Evolutionary conservation across 1,139 yeast genomes (phyloP), one percentile per base, ranked within the genome.

Genomic region (Kurtzmaniella quercitrusa): DNA sequence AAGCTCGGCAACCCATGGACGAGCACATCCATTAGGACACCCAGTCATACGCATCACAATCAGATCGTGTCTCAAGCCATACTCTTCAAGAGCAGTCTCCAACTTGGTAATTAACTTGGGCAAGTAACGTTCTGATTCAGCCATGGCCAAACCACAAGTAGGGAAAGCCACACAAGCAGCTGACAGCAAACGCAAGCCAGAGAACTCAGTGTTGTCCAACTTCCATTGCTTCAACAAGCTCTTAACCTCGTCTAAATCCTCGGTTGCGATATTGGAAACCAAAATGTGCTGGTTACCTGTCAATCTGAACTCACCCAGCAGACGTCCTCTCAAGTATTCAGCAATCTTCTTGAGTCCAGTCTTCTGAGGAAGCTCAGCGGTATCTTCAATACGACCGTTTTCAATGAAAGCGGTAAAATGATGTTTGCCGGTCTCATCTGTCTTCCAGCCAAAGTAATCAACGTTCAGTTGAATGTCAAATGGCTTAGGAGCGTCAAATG

Each of bases 161-260:
- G 98, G 98, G 80, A 93, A 85, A 1, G 97, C 97, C 47, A 93
- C 98, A 79, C 98, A 93, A 0, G 98, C 95, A 34, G 96, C 93
- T 9, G 96, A 89, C 7, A 96, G 85, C 51, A 89, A 75, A 63
- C 98, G 81, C 59, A 93, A 74, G 2, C 86, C 95, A 40, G 95
- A 82, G 65, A 85, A 86, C 51, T 83, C 79, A 43, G 91, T 77
- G 67, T 90, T 90, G 63, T 89, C 96, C 53, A 93, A 77, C 65
- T 85, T 87, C 68, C 85, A 87, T 61, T 85, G 68, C 40, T 79
- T 77, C 68, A 93, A 68, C 37, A 88, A 58, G 18, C 66, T 64
- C 65, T 89, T 88, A 51, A 91, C 72, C 16, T 67, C 65, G 19
- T 73, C 77, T 51, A 89, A 66, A 56, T 86, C 85, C 47, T 73